These are phyloP conservation scores for Isoetes engelmannii DNA, from an alignment of 83 land plant genomes.

Conservation along the genomic window DNA sequence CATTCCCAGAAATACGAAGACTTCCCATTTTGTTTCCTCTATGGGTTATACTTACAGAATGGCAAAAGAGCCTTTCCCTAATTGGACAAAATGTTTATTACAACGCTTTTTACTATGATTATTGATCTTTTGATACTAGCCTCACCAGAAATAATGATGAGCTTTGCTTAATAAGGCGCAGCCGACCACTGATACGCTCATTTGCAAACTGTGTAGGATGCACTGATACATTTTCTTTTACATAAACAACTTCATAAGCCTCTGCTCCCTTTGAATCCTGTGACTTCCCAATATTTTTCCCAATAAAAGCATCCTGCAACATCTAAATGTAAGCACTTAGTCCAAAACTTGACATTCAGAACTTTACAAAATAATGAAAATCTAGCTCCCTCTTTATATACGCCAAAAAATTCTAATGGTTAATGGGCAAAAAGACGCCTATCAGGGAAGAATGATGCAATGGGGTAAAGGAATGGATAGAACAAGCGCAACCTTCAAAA, in stretches of 20 bases:
- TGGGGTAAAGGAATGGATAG: too few relatives aligned
- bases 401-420: too few relatives aligned
- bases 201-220: conserved; percentile 81
- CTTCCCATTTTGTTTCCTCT: not conserved
- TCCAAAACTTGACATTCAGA: too few relatives aligned
- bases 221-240: conserved; percentile 79
- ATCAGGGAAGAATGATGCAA: too few relatives aligned
- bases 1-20: not conserved
- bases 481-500: too few relatives aligned
- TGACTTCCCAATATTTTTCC: too few relatives aligned
- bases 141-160: conserved; percentile 67
- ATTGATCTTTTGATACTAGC: not conserved
- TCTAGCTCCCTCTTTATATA: too few relatives aligned
- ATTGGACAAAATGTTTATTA: not conserved
- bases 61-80: not conserved
- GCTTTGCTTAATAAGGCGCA: conserved; percentile 74
- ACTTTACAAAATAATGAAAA: too few relatives aligned
- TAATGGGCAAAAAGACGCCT: too few relatives aligned
- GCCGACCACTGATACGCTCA: conserved; percentile 78
- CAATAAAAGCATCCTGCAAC: too few relatives aligned
- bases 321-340: too few relatives aligned
- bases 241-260: conserved; percentile 44
- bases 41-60: not conserved
- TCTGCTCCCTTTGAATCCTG: not conserved
- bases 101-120: not conserved